Percentiles rank a stretch among this genome's conserved stretches.
Conservation (phyloP, 225 moss, liverwort and hornwort genomes). For the Straminergon stramineum region DNA sequence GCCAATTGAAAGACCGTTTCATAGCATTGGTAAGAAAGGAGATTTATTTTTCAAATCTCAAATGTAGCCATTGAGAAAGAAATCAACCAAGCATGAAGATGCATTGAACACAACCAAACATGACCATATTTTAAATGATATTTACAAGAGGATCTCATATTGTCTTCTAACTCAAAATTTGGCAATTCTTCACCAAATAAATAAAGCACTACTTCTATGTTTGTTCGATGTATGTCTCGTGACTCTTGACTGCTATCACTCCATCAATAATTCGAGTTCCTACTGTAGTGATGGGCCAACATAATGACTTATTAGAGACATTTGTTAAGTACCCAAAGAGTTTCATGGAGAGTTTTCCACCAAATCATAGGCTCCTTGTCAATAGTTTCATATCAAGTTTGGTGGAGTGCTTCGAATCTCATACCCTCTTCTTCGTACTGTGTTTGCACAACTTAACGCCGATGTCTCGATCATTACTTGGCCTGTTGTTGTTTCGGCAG, state of each 20-base stretch:
- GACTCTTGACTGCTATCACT: too few species aligned
- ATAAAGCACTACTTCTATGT: background rate
- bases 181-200: background rate
- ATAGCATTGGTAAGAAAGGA: too few species aligned
- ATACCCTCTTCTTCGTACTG: too few species aligned
- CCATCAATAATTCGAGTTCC: background rate
- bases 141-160: background rate
- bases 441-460: background rate
- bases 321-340: background rate
- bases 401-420: background rate
- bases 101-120: background rate
- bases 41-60: background rate
- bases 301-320: background rate
- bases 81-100: background rate
- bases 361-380: too few species aligned
- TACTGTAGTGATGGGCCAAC: too few species aligned
- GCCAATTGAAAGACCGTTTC: background rate
- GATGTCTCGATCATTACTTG: background rate
- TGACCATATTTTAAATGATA: background rate
- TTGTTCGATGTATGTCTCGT: background rate
- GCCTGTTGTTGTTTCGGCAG: background rate
- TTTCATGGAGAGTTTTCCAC: background rate
- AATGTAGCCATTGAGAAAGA: background rate
- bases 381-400: background rate
- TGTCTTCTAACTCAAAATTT: background rate